phyloP scores from a whole-genome alignment of 2,329 filamentous ascomycete genomes.

The Didymosphaeria variabile region DNA sequence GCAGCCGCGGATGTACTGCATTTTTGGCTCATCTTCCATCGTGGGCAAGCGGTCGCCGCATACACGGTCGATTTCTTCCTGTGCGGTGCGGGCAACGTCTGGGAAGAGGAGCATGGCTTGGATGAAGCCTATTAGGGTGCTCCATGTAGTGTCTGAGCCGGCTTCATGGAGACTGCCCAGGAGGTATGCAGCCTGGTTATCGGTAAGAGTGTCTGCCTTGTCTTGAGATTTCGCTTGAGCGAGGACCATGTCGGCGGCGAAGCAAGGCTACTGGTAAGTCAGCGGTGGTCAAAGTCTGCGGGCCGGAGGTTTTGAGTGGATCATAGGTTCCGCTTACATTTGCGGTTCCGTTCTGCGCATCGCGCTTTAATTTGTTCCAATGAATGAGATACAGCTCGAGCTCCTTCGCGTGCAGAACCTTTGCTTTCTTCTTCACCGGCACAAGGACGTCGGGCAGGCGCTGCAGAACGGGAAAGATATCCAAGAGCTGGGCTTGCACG shows the following conservation, averaged over 20 bases:
- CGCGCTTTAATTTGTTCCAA: slow-evolving; percentile 33
- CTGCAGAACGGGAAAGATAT: slow-evolving; percentile 58
- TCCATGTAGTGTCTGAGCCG: slow-evolving; percentile 27
- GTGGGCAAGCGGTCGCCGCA: slow-evolving; percentile 37
- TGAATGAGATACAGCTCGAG: slow-evolving; percentile 39
- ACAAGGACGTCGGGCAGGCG: slow-evolving; percentile 41
- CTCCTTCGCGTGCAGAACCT: slow-evolving; percentile 55
- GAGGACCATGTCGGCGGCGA: slow-evolving; percentile 33
- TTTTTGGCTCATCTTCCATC: slow-evolving; percentile 28
- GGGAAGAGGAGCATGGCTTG: slow-evolving; percentile 30
- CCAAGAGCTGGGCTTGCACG: slow-evolving; percentile 55
- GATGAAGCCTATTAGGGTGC: slow-evolving; percentile 26
- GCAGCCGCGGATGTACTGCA: slow-evolving; percentile 31
- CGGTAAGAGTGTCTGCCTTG: slow-evolving; percentile 28
- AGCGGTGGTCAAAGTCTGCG: not conserved
- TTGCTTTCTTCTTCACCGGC: slow-evolving; percentile 53
- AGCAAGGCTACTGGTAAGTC: slow-evolving; percentile 26
- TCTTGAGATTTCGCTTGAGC: slow-evolving; percentile 33
- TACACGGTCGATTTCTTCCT: slow-evolving; percentile 33
- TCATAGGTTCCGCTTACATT: slow-evolving; percentile 6
- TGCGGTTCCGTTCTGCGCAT: slow-evolving; percentile 23
- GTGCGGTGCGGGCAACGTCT: slow-evolving; percentile 22
- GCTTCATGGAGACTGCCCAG: slow-evolving; percentile 26
- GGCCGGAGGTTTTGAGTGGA: not conserved
- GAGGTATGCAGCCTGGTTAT: slow-evolving; percentile 28